phyloP scores from a whole-genome alignment of 1,139 yeast species.

The Sugiyamaella grinbergsii region DNA sequence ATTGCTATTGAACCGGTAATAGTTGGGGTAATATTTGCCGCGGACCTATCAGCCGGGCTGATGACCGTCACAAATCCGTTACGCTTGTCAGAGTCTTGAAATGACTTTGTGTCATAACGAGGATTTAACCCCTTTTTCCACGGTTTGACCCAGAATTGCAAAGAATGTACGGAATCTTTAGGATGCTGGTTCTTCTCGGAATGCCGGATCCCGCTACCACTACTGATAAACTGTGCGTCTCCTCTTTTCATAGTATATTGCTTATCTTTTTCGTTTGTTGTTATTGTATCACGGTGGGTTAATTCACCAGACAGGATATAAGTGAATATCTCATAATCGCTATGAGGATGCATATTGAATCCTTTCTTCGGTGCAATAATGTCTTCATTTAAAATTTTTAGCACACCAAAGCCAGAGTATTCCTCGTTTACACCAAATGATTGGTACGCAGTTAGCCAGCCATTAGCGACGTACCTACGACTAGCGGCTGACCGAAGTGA shows the following conservation, averaged over 20 bases:
- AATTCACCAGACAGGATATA: slow-evolving; percentile 17
- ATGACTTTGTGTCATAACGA: slow-evolving; percentile 11
- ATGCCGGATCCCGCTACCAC: slow-evolving; percentile 17
- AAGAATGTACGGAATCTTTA: slow-evolving; percentile 1
- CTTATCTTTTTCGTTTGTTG: slow-evolving; percentile 6
- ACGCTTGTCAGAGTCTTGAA: slow-evolving; percentile 15
- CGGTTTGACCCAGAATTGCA: slow-evolving; percentile 20
- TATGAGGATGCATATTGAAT: slow-evolving; percentile 17
- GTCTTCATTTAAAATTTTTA: slow-evolving; percentile 19
- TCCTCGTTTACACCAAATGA: slow-evolving; percentile 16
- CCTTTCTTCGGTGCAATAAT: slow-evolving; percentile 13
- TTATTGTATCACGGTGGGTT: slow-evolving; percentile 17
- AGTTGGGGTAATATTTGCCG: background rate
- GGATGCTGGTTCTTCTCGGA: slow-evolving; percentile 16
- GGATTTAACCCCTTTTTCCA: slow-evolving; percentile 15
- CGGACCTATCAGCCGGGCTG: slow-evolving; percentile 14
- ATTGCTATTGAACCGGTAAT: slow-evolving; percentile 16
- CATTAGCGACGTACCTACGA: slow-evolving; percentile 2
- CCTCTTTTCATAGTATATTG: slow-evolving; percentile 16
- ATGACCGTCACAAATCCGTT: slow-evolving; percentile 15
- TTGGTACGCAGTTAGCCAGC: slow-evolving; percentile 17
- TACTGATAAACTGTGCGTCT: slow-evolving; percentile 18
- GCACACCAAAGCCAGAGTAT: slow-evolving; percentile 12
- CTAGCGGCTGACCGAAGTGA: slow-evolving; percentile 16
- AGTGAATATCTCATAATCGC: slow-evolving; percentile 18